Base-by-base conservation (phyloP, 129 eudicot genomes). In the Centaurea solstitialis region DNA sequence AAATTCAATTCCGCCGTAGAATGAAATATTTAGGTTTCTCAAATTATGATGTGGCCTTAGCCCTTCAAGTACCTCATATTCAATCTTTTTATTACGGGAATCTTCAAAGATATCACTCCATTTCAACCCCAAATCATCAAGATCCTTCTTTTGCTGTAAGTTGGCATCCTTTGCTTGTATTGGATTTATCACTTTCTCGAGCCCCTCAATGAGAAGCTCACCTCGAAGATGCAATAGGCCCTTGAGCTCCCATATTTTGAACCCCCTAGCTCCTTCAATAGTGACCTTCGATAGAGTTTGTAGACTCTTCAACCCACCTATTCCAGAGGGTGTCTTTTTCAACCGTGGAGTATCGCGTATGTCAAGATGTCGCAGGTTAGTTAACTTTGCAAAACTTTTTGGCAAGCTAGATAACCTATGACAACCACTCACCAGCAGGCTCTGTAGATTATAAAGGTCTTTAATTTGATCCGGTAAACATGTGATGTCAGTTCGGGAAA, bases 141-240 rank as follows among this genome's bases (percentile, higher is more conserved):
- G 82, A 7, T 70, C 65, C 40, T 50, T 33, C 66, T 86, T 89
- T 5, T 24, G 30, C 47, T 68, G 65, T 61, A 89, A 53, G 50
- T 72, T 74, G 59, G 92, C 92, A 40, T 81, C 86, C 79, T 65
- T 40, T 37, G 86, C 88, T 71, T 86, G 82, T 59, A 66, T 50
- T 12, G 40, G 72, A 18, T 76, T 40, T 72, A 18, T 72, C 72
- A 89, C 80, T 65, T 86, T 82, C n/a, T 83, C 81, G 35, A 89
- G 37, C 6, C 85, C 90, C 0, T 28, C 17, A 47, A 88, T 67
- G 68, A 76, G n/a, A 47, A 89, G 83, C 23, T 68, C 7, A 22
- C 88, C 90, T 4, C 66, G 57, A 24, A 89, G 81, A 65, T 39
- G 12, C 66, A 22, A 7, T n/a, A 86, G 83, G 72, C 72, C 69